Evolutionary conservation across 1,139 yeast species (phyloP).

Genomic region (Pichia sp.): DNA sequence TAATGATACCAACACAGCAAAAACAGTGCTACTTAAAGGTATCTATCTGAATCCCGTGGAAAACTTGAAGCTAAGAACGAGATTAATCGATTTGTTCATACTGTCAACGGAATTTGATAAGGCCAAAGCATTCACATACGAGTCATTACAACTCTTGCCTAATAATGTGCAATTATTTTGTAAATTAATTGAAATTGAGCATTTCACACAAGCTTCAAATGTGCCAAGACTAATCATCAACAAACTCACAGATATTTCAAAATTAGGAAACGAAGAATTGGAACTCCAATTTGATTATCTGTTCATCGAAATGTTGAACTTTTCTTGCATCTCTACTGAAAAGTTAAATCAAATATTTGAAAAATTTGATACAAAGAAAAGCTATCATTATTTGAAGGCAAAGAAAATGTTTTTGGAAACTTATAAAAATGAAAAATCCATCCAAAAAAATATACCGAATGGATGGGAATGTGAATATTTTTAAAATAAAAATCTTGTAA

Average conservation of each 20-base stretch:
- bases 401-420: slow-evolving; percentile 11
- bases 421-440: slow-evolving; percentile 8
- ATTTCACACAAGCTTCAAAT: slow-evolving; percentile 20
- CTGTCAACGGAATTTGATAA: slow-evolving; percentile 34
- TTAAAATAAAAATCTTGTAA: slow-evolving; percentile 2
- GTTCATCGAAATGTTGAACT: slow-evolving; percentile 27
- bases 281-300: slow-evolving; percentile 30
- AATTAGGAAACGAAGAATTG: slow-evolving; percentile 7
- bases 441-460: slow-evolving; percentile 1
- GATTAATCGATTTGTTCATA: slow-evolving; percentile 43
- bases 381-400: slow-evolving; percentile 15
- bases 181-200: slow-evolving; percentile 41
- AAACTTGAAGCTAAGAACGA: slow-evolving; percentile 34
- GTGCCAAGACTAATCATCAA: slow-evolving; percentile 10
- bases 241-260: slow-evolving; percentile 10
- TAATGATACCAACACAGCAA: slow-evolving; percentile 37
- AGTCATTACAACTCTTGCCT: slow-evolving; percentile 33
- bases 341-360: slow-evolving; percentile 14
- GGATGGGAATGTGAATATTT: slow-evolving; percentile 20
- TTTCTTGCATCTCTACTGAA: slow-evolving; percentile 10
- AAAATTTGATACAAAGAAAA: slow-evolving; percentile 9
- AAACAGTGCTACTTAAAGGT: slow-evolving; percentile 38
- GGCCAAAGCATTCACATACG: slow-evolving; percentile 39
- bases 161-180: slow-evolving; percentile 38
- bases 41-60: slow-evolving; percentile 28